Conservation (phyloP, 495 filamentous ascomycete genomes). For the Aspergillus olivimuriae region DNA sequence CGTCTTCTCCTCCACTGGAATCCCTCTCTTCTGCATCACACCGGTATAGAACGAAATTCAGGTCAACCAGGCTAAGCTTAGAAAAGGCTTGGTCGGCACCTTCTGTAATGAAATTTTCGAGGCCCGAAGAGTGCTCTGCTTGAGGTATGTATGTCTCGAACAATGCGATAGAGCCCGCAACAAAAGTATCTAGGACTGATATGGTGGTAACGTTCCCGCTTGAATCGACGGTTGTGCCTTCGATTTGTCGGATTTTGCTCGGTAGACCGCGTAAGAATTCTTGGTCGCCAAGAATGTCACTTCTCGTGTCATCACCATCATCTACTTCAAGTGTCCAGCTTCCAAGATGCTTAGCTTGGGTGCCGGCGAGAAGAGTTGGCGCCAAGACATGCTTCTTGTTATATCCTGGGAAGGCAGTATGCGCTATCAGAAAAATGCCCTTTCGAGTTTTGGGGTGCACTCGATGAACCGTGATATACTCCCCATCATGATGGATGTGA, state of each 20-base stretch:
- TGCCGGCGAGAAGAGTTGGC: conserved; percentile 69
- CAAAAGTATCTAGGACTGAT: conserved; percentile 71
- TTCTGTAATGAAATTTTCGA: conserved; percentile 77
- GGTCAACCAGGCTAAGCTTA: conserved; percentile 64
- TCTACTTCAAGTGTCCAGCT: conserved; percentile 87
- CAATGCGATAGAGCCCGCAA: conserved; percentile 87
- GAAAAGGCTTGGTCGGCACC: conserved; percentile 77
- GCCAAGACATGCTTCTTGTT: conserved; percentile 68
- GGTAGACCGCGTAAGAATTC: conserved; percentile 72
- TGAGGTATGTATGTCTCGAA: conserved; percentile 93
- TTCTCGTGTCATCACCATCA: conserved; percentile 54
- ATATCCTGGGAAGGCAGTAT: conserved; percentile 88
- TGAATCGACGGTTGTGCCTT: conserved; percentile 60
- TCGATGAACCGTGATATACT: conserved; percentile 94
- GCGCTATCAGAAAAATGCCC: conserved; percentile 90
- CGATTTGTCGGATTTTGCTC: conserved; percentile 66
- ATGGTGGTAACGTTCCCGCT: conserved; percentile 68
- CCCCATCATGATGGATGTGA: conserved; percentile 89
- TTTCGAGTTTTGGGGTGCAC: conserved; percentile 86
- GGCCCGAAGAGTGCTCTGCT: conserved; percentile 68
- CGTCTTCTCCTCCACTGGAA: conserved; percentile 70
- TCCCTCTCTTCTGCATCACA: conserved; percentile 91
- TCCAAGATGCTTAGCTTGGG: conserved; percentile 70
- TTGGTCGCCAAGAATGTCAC: conserved; percentile 59
- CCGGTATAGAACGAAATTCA: conserved; percentile 89